These are phyloP conservation scores for Laguncularia racemosa DNA, from an alignment of 345 rosid species.

Conservation along the genomic window DNA sequence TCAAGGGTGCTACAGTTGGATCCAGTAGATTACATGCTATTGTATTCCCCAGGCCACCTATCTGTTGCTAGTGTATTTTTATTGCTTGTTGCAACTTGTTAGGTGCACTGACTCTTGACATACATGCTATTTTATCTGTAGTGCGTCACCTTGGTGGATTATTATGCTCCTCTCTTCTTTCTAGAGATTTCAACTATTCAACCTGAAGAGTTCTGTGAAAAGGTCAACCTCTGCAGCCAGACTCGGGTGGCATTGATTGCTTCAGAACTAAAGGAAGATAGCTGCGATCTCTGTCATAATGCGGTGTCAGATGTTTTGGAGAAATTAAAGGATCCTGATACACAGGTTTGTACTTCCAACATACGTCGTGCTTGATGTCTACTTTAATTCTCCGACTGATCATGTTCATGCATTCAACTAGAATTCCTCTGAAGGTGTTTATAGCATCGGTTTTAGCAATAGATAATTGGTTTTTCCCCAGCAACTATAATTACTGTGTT, in stretches of 20 bases:
- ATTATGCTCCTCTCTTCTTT: constrained; percentile 65
- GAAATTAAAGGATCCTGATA: constrained; percentile 81
- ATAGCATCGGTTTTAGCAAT: no score
- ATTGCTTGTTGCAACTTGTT: no score
- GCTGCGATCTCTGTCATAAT: constrained; percentile 59
- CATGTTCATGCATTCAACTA: no score
- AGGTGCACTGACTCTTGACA: background rate
- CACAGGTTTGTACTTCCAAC: constrained; percentile 49
- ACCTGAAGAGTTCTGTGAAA: constrained; percentile 50
- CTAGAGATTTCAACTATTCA: constrained; percentile 36
- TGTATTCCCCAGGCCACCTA: no score
- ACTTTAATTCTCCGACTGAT: background rate
- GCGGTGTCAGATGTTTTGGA: constrained; percentile 50
- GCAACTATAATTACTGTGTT: background rate
- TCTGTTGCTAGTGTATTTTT: background rate
- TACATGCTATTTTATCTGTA: constrained; percentile 16
- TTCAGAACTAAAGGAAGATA: constrained; percentile 39
- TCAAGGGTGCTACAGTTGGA: no score
- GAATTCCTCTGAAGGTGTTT: no score
- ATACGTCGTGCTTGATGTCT: background rate
- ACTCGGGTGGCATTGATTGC: constrained; percentile 15
- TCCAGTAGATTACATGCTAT: no score
- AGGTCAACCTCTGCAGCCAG: constrained; percentile 49
- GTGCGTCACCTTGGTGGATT: constrained; percentile 79
- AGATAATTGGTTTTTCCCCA: no score